These are phyloP conservation scores for Scedosporium dehoogii DNA, from an alignment of 2,329 filamentous ascomycete genomes.

Conservation along the genomic window DNA sequence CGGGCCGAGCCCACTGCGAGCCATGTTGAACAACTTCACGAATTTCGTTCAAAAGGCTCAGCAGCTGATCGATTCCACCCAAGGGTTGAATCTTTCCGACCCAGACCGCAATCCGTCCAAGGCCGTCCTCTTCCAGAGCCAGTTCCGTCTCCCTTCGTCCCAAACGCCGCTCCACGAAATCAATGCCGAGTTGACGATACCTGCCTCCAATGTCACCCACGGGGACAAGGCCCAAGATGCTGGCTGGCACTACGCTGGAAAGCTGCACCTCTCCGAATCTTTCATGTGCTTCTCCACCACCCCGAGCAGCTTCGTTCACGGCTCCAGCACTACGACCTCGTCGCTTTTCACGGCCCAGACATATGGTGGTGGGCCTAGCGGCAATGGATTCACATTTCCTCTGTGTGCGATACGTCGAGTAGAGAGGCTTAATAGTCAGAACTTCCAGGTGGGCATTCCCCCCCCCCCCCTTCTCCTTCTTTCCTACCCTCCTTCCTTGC, in stretches of 20 bases:
- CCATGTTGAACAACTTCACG: slow-evolving; percentile 54
- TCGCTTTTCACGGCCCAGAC: slow-evolving; percentile 87
- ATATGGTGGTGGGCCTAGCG: slow-evolving; percentile 81
- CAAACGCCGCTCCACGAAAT: slow-evolving; percentile 95
- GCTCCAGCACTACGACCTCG: slow-evolving; percentile 69
- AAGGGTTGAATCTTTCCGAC: slow-evolving; percentile 60
- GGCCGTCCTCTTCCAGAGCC: slow-evolving; percentile 83
- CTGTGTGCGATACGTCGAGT: slow-evolving; percentile 86
- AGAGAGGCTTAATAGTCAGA: slow-evolving; percentile 86
- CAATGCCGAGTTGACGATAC: slow-evolving; percentile 86
- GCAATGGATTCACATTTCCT: slow-evolving; percentile 92
- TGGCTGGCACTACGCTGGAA: slow-evolving; percentile 84
- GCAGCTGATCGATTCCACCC: slow-evolving; percentile 84
- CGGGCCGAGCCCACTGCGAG: slow-evolving; percentile 20
- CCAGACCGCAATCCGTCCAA: slow-evolving; percentile 81
- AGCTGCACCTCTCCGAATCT: slow-evolving; percentile 85
- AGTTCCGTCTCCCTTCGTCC: slow-evolving; percentile 87
- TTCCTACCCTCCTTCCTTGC: not conserved
- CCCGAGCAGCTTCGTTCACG: slow-evolving; percentile 73
- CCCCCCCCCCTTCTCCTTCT: not conserved
- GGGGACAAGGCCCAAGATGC: slow-evolving; percentile 62
- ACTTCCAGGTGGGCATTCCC: slow-evolving; percentile 49
- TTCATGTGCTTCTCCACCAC: slow-evolving; percentile 97
- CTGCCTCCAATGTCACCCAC: slow-evolving; percentile 54
- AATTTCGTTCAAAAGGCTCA: slow-evolving; percentile 93